Evolutionary conservation across 805 yeast genomes (phyloP).

Genomic region (Saturnispora silvae): DNA sequence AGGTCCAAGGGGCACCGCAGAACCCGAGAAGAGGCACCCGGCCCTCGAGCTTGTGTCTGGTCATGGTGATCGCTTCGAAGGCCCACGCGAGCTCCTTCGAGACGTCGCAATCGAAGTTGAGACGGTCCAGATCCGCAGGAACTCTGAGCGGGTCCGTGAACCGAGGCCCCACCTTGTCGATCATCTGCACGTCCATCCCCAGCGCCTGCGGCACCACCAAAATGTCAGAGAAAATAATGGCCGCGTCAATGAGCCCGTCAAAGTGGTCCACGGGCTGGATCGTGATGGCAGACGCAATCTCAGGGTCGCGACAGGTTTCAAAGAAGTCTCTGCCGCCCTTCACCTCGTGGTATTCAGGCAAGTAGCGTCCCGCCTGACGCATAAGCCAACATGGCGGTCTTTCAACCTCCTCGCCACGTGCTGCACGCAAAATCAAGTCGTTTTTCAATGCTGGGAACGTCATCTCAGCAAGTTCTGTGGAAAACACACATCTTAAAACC

Average conservation of each 20-base stretch:
- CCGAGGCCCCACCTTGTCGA: constrained; percentile 90
- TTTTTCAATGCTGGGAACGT: constrained; percentile 73
- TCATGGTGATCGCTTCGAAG: constrained; percentile 80
- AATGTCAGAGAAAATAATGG: constrained; percentile 92
- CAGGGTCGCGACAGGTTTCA: constrained; percentile 91
- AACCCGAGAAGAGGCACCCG: constrained; percentile 92
- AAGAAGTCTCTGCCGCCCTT: constrained; percentile 83
- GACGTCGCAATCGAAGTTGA: constrained; percentile 54
- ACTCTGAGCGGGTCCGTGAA: constrained; percentile 80
- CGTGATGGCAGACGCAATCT: constrained; percentile 85
- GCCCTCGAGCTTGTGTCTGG: constrained; percentile 79
- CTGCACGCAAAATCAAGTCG: constrained; percentile 87
- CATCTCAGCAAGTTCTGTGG: constrained; percentile 5
- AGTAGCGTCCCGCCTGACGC: constrained; percentile 96
- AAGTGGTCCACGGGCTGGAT: constrained; percentile 91
- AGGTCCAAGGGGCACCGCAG: constrained; percentile 97
- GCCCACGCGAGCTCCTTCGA: constrained; percentile 84
- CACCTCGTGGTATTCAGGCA: constrained; percentile 84
- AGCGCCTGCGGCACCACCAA: constrained; percentile 95
- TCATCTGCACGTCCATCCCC: constrained; percentile 92
- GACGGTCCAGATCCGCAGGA: constrained; percentile 53
- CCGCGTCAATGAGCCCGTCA: constrained; percentile 87
- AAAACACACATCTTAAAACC: no score
- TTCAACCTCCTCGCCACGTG: constrained; percentile 81
- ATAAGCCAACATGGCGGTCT: constrained; percentile 97